phyloP scores from a whole-genome alignment of 2,329 filamentous ascomycete species.

The Myriosclerotinia curreyana region DNA sequence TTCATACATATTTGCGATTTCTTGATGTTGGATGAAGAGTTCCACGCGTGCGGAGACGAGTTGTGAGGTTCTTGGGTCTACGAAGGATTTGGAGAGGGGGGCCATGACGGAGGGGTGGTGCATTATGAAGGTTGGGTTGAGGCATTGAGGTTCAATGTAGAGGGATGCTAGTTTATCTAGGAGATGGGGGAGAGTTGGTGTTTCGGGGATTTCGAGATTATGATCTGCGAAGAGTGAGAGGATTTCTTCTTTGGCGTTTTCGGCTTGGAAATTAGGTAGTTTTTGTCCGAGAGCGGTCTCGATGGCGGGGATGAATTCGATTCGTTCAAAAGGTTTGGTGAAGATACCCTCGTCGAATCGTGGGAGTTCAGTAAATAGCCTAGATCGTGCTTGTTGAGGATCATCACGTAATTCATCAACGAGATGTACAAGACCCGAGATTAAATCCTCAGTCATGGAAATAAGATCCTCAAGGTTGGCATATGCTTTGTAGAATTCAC shows the following conservation, averaged over 20 bases:
- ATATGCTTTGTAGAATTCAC: constrained; percentile 93
- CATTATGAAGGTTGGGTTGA: constrained; percentile 75
- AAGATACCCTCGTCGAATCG: constrained; percentile 50
- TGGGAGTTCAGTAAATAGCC: constrained; percentile 40
- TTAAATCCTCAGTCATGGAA: constrained; percentile 67
- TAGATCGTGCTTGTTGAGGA: constrained; percentile 41
- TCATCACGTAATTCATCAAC: constrained; percentile 48
- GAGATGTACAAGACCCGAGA: constrained; percentile 57
- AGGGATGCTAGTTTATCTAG: constrained; percentile 75
- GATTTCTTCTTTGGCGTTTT: constrained; percentile 58
- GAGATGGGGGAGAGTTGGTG: constrained; percentile 62
- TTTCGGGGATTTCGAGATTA: constrained; percentile 48
- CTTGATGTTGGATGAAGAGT: constrained; percentile 74
- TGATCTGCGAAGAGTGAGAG: constrained; percentile 52
- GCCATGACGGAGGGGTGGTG: constrained; percentile 90
- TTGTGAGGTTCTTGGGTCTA: constrained; percentile 68
- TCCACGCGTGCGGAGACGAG: constrained; percentile 78
- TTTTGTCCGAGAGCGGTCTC: constrained; percentile 59
- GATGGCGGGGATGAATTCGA: constrained; percentile 81
- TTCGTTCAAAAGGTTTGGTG: constrained; percentile 56
- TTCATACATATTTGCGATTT: constrained; percentile 96
- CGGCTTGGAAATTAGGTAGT: constrained; percentile 43
- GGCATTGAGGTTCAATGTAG: constrained; percentile 76
- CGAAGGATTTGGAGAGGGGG: constrained; percentile 83
- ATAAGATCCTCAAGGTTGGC: constrained; percentile 74